Percentiles rank a stretch among this genome's conserved stretches.
These are phyloP conservation scores for Microcyclosporella mali DNA, from an alignment of 2,329 filamentous ascomycete species.

Conservation along the genomic window DNA sequence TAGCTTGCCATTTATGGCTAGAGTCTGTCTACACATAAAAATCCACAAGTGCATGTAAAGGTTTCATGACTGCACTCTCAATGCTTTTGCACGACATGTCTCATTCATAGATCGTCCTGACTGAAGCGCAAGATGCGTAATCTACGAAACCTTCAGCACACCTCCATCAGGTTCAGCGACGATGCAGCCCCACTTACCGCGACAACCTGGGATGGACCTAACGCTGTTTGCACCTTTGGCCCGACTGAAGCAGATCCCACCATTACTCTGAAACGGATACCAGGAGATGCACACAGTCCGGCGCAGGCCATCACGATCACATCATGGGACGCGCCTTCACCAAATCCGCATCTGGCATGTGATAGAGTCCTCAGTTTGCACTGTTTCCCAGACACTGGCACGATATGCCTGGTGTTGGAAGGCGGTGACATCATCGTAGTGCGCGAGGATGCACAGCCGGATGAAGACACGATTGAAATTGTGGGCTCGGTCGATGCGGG, in stretches of 20 bases:
- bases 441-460: constrained; percentile 60
- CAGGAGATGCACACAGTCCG: constrained; percentile 36
- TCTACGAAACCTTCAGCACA: constrained; percentile 69
- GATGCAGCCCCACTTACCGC: constrained; percentile 62
- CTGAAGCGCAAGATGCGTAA: constrained; percentile 64
- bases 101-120: not conserved
- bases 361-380: constrained; percentile 76
- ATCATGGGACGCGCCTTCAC: constrained; percentile 82
- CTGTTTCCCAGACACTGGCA: constrained; percentile 73
- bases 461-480: constrained; percentile 80
- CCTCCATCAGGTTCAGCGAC: constrained; percentile 52
- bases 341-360: constrained; percentile 64
- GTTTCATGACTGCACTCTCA: not conserved
- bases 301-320: constrained; percentile 54
- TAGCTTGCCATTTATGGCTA: no score
- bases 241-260: constrained; percentile 60
- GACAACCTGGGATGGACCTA: constrained; percentile 77
- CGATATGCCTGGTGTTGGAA: constrained; percentile 74
- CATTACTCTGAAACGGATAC: constrained; percentile 63
- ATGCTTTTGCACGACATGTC: not conserved
- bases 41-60: no score
- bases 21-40: no score
- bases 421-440: constrained; percentile 88
- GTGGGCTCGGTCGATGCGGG: constrained; percentile 90
- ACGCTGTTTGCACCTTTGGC: constrained; percentile 78